phyloP scores from a whole-genome alignment of 1,284 basidiomycete genomes.

The Apiotrichum akiyoshidainum region DNA sequence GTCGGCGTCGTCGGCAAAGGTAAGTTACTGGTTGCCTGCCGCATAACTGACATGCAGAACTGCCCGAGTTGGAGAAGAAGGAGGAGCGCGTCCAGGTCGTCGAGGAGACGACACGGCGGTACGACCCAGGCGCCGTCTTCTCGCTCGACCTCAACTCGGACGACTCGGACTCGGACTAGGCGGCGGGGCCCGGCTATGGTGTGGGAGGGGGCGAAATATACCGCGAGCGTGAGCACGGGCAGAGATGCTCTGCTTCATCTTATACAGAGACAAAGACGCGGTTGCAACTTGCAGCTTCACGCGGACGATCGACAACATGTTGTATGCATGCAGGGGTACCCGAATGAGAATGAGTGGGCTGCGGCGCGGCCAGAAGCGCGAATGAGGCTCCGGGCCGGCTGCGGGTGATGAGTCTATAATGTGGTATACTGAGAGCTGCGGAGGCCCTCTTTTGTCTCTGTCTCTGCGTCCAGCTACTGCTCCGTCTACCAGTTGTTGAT shows the following conservation, averaged over 20 bases:
- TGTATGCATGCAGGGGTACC: slow-evolving; percentile 25
- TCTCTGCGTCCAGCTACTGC: background rate
- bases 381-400: background rate
- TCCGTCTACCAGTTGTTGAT: slow-evolving; percentile 51
- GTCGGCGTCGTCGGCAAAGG: slow-evolving; percentile 34
- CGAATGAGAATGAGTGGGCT: slow-evolving; percentile 2
- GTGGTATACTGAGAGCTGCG: slow-evolving; percentile 4
- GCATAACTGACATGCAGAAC: slow-evolving; percentile 3
- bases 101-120: slow-evolving; percentile 35
- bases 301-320: slow-evolving; percentile 17
- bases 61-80: slow-evolving; percentile 5
- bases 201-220: background rate
- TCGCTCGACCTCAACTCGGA: slow-evolving; percentile 44
- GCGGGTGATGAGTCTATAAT: slow-evolving; percentile 4
- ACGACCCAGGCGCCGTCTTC: slow-evolving; percentile 42
- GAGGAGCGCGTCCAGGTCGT: slow-evolving; percentile 17
- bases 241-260: too few relatives aligned
- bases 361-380: background rate
- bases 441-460: slow-evolving; percentile 1
- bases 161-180: slow-evolving; percentile 28
- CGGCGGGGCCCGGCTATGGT: too few relatives aligned
- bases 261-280: too few relatives aligned
- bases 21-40: slow-evolving; percentile 14
- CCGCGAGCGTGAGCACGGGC: background rate
- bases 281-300: too few relatives aligned